These are phyloP conservation scores for Hygrophorus pudorinus DNA, from an alignment of 768 basidiomycete genomes.

Conservation along the genomic window DNA sequence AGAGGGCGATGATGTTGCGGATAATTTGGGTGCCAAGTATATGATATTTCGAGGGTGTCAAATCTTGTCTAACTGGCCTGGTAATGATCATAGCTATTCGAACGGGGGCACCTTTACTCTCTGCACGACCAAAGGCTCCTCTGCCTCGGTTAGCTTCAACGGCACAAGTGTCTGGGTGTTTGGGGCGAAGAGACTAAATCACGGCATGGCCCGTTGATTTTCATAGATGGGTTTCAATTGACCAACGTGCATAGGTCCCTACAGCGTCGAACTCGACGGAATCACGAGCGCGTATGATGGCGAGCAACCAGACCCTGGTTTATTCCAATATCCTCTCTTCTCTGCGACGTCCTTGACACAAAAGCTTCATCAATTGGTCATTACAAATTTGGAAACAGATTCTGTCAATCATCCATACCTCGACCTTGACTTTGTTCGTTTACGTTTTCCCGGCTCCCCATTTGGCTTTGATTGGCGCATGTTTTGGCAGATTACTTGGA, in stretches of 20 bases:
- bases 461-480: too few species aligned
- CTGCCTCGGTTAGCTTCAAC: conserved; percentile 7
- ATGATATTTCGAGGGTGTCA: too few species aligned
- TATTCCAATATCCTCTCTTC: conserved; percentile 3
- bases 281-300: neutral
- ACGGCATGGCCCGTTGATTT: neutral
- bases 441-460: too few species aligned
- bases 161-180: conserved; percentile 6
- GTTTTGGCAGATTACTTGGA: conserved; percentile 4
- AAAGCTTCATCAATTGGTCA: neutral
- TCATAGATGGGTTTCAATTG: too few species aligned
- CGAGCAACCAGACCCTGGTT: neutral
- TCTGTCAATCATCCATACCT: neutral
- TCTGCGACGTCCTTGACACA: neutral
- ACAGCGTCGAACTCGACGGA: conserved; percentile 6
- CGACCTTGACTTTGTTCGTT: conserved; percentile 2
- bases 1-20: neutral
- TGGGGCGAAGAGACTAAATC: conserved; percentile 6
- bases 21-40: neutral
- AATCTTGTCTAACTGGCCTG: neutral
- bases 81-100: conserved; percentile 1
- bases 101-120: conserved; percentile 6
- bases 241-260: neutral
- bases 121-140: neutral
- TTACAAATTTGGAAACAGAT: conserved; percentile 3